Evolutionary conservation across 2,329 filamentous ascomycete species (phyloP).

Genomic region (Arthrobotrys pseudoclavata): DNA sequence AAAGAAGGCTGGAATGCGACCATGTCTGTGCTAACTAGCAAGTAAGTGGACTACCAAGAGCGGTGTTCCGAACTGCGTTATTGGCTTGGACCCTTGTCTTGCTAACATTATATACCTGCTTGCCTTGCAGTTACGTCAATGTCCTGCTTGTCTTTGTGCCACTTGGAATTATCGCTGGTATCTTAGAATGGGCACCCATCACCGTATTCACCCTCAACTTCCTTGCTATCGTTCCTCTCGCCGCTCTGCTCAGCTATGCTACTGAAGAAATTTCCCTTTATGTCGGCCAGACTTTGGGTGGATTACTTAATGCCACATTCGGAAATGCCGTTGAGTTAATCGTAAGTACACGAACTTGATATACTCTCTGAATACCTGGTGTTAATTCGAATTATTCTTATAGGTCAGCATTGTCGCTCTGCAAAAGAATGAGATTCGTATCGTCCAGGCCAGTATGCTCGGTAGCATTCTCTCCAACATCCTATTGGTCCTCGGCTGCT

Average conservation of each 20-base stretch:
- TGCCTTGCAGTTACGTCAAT: slow-evolving; percentile 70
- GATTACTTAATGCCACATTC: slow-evolving; percentile 81
- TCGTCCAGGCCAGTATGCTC: slow-evolving; percentile 98
- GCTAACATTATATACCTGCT: slow-evolving; percentile 19
- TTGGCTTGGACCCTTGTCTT: slow-evolving; percentile 54
- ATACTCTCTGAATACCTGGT: not conserved
- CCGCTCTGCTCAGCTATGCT: slow-evolving; percentile 80
- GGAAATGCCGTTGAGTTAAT: slow-evolving; percentile 85
- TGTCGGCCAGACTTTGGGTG: slow-evolving; percentile 80
- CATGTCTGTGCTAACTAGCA: slow-evolving; percentile 58
- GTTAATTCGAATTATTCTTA: slow-evolving; percentile 71
- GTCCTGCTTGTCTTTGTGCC: slow-evolving; percentile 80
- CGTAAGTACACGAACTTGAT: slow-evolving; percentile 67
- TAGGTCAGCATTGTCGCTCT: slow-evolving; percentile 84
- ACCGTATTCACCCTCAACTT: slow-evolving; percentile 83
- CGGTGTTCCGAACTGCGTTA: slow-evolving; percentile 50
- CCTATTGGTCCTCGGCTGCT: slow-evolving; percentile 83
- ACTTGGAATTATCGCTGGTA: slow-evolving; percentile 77
- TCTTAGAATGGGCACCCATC: slow-evolving; percentile 74
- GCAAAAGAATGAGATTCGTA: slow-evolving; percentile 85
- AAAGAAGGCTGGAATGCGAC: slow-evolving; percentile 60
- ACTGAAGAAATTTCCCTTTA: slow-evolving; percentile 82
- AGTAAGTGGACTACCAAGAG: slow-evolving; percentile 29
- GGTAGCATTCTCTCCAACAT: slow-evolving; percentile 96
- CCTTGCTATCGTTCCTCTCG: slow-evolving; percentile 82